phyloP scores from a whole-genome alignment of 2,329 filamentous ascomycete genomes.

The Juglanconis oblonga region DNA sequence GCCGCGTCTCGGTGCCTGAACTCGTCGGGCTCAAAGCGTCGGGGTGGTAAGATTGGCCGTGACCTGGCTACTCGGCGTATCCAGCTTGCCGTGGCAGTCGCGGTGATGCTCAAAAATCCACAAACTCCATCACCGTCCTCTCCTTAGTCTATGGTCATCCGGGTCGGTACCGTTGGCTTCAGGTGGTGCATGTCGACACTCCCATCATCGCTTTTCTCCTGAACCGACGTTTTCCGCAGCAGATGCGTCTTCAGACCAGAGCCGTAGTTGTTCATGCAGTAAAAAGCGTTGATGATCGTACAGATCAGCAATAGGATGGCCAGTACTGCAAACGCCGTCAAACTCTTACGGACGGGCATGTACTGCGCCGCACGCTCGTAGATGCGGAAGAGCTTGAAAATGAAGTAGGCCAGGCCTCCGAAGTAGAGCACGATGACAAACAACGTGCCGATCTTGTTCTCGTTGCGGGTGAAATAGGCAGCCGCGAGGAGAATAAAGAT shows the following conservation, averaged over 20 bases:
- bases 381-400: conserved; percentile 98
- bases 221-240: conserved; percentile 46
- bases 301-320: conserved; percentile 85
- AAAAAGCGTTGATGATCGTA: conserved; percentile 81
- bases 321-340: conserved; percentile 92
- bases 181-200: conserved; percentile 56
- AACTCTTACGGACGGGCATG: conserved; percentile 72
- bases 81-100: neutral
- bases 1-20: conserved; percentile 3
- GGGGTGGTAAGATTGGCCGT: conserved; percentile 16
- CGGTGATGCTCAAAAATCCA: neutral
- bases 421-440: conserved; percentile 81
- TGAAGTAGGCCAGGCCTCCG: conserved; percentile 87
- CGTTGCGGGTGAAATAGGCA: conserved; percentile 78
- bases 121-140: neutral
- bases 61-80: conserved; percentile 6
- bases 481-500: conserved; percentile 84
- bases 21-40: conserved; percentile 10
- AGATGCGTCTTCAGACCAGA: conserved; percentile 87
- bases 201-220: conserved; percentile 55
- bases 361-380: conserved; percentile 71
- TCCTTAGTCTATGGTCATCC: conserved; percentile 61
- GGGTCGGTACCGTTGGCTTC: conserved; percentile 51
- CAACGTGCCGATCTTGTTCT: conserved; percentile 77
- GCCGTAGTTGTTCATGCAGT: conserved; percentile 89